A percentile compares a stretch with the other conserved stretches of the same genome.
phyloP scores from a whole-genome alignment of 2,329 filamentous ascomycete genomes.

The Sclerotinia trifoliorum region DNA sequence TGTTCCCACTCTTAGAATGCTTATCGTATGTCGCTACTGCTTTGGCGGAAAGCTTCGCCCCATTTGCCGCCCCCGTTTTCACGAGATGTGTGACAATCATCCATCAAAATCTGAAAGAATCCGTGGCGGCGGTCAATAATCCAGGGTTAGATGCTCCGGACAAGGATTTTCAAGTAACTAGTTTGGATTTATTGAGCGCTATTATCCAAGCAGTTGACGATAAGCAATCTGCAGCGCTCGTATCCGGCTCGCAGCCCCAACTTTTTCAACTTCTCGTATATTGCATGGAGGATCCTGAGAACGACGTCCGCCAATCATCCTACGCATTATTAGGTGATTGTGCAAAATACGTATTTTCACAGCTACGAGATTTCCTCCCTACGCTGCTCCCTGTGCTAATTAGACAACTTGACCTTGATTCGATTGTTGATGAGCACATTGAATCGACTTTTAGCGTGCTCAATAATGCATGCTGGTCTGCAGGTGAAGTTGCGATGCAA shows the following conservation, averaged over 20 bases:
- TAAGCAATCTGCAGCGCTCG: conserved; percentile 71
- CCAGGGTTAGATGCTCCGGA: conserved; percentile 72
- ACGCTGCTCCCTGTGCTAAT: conserved; percentile 79
- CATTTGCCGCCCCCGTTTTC: conserved; percentile 86
- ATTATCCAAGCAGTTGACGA: conserved; percentile 86
- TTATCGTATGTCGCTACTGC: conserved; percentile 91
- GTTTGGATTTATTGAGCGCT: conserved; percentile 86
- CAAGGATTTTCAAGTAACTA: conserved; percentile 96
- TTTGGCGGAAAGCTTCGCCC: conserved; percentile 76
- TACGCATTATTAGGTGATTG: conserved; percentile 95
- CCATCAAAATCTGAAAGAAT: conserved; percentile 83
- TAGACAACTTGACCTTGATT: conserved; percentile 80
- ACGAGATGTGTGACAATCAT: conserved; percentile 86
- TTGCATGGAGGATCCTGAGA: conserved; percentile 87
- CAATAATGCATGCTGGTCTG: conserved; percentile 98
- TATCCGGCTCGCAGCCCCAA: conserved; percentile 71
- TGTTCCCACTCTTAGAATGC: conserved; percentile 95
- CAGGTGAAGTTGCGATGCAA: conserved; percentile 85
- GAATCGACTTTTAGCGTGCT: conserved; percentile 87
- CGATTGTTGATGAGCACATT: conserved; percentile 73
- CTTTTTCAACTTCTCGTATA: conserved; percentile 90
- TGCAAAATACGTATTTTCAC: conserved; percentile 84
- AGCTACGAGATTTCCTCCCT: conserved; percentile 71
- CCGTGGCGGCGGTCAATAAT: conserved; percentile 67
- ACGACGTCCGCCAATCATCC: conserved; percentile 93